Evolutionary conservation across 1,139 yeast species (phyloP), one percentile per base, ranked within the genome.

Genomic region (Pichia terricola): DNA sequence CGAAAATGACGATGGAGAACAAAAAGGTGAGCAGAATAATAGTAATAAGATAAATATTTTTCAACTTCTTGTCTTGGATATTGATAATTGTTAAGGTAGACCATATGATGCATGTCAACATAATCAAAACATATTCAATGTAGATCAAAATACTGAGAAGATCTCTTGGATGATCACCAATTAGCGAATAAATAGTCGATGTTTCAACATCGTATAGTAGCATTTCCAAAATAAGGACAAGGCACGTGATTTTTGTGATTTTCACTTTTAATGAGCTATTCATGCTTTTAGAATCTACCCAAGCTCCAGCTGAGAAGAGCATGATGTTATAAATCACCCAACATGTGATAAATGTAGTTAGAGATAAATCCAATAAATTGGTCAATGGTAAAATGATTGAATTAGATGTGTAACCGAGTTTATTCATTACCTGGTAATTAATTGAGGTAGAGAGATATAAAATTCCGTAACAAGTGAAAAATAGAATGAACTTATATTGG

Each of bases 261-360:
- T 42, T 40, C 3, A 50, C n/a, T 36, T 47, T 49, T 25, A 30
- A 34, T 26, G 35, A 48, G 44, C 35, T 45, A 38, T 27, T 48
- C 6, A 7, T 34, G 10, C 10, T 28, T 10, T 11, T 46, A 40
- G 39, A 47, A 42, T 39, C 47, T 36, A 61, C 49, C 45, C 59
- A 49, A 22, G 50, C 53, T 11, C 65, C 65, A 9, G 56, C 52
- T n/a, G 58, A 45, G 30, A 61, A 44, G 37, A 61, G 38, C 49
- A 61, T 45, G 10, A 59, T 38, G 41, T 58, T 56, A 45, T 61
- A 60, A 26, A 59, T 43, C 5, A 58, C 38, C 64, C 65, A 61
- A 10, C 50, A 50, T 8, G 56, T 48, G n/a, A 58, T 48, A 5
- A 53, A 6, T 1, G 64, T 53, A 27, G 54, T 53, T 11, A 49